phyloP scores from a whole-genome alignment of 1,284 basidiomycete species.

The Microbotryum scabiosae region DNA sequence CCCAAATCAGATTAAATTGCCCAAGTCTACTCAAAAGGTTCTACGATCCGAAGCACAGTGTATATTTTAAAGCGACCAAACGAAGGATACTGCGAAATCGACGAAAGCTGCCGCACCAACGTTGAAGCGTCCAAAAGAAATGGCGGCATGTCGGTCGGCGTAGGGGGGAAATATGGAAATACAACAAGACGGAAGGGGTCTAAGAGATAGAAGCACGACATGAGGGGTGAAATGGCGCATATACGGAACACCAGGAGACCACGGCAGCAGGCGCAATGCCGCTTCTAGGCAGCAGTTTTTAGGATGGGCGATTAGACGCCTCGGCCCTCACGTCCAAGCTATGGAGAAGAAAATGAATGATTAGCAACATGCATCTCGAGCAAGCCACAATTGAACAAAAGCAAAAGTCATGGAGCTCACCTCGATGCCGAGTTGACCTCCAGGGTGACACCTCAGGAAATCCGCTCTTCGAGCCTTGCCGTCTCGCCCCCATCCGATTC shows the following conservation, averaged over 20 bases:
- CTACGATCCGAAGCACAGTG: background rate
- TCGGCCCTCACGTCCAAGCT: constrained; percentile 27
- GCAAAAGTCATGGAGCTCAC: constrained; percentile 4
- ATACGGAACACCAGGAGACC: too few species aligned
- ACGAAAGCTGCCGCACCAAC: background rate
- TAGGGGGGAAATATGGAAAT: too few species aligned
- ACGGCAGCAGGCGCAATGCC: too few species aligned
- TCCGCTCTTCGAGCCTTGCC: constrained; percentile 26
- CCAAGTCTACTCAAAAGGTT: background rate
- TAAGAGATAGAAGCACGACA: too few species aligned
- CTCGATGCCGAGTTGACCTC: constrained; percentile 38
- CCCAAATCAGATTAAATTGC: too few species aligned
- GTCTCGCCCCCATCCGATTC: constrained; percentile 31
- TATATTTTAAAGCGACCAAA: background rate
- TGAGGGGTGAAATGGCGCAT: too few species aligned
- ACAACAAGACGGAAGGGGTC: too few species aligned
- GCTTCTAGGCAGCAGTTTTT: too few species aligned
- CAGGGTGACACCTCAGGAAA: constrained; percentile 41
- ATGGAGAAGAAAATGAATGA: background rate
- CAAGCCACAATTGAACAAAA: background rate
- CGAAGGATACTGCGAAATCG: background rate
- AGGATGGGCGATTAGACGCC: background rate
- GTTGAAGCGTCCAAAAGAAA: background rate
- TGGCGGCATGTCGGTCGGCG: too few species aligned
- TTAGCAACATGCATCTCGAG: background rate